These are phyloP conservation scores for Yamadazyma buinensis DNA, from an alignment of 1,139 yeast species.

Conservation along the genomic window DNA sequence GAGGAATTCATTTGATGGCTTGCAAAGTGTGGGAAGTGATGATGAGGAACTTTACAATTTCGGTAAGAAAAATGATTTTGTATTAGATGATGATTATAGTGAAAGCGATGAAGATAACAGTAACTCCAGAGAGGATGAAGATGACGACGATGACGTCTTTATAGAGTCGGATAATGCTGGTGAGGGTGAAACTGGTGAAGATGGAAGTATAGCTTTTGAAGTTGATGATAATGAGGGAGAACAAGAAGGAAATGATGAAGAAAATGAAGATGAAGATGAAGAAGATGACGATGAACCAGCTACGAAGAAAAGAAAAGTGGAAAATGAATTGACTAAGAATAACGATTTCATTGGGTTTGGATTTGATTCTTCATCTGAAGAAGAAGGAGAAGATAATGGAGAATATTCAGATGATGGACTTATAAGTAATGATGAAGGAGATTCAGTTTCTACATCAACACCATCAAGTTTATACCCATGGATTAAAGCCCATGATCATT, in stretches of 20 bases:
- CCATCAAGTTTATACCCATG: constrained; percentile 61
- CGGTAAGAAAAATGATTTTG: constrained; percentile 5
- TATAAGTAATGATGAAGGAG: constrained; percentile 35
- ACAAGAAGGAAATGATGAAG: not conserved
- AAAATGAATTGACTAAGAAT: constrained; percentile 42
- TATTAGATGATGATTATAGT: constrained; percentile 3
- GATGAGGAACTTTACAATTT: constrained; percentile 1
- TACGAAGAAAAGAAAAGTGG: constrained; percentile 5
- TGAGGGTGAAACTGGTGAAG: constrained; percentile 12
- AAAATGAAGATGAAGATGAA: constrained; percentile 1
- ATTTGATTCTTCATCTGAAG: constrained; percentile 43
- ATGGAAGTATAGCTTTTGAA: constrained; percentile 2
- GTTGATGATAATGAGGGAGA: constrained; percentile 22
- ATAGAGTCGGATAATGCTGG: constrained; percentile 37
- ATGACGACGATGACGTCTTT: constrained; percentile 23
- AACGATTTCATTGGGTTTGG: constrained; percentile 59
- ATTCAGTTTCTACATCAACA: constrained; percentile 11
- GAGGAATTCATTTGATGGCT: constrained; percentile 14
- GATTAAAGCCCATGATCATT: constrained; percentile 74
- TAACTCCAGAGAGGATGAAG: constrained; percentile 2
- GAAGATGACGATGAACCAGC: constrained; percentile 7
- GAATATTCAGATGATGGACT: constrained; percentile 35
- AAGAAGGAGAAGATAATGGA: constrained; percentile 26
- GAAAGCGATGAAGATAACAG: too few species aligned
- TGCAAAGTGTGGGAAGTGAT: constrained; percentile 5